Evolutionary conservation across 1,284 basidiomycete species (phyloP), one percentile per base, ranked within the genome.

Genomic region (Sanghuangporus weigelae): DNA sequence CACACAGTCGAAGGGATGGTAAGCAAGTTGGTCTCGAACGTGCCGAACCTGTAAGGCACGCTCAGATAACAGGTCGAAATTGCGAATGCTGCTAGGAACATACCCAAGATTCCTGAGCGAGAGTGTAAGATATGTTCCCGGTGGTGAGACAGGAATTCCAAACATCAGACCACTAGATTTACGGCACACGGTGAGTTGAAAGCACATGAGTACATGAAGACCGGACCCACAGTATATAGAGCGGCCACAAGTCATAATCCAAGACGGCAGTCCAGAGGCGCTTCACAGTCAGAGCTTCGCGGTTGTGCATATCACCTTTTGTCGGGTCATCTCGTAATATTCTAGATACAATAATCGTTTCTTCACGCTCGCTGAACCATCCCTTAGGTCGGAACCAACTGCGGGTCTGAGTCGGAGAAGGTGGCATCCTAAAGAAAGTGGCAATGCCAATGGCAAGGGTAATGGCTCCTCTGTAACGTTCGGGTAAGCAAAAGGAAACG

Each of bases 261-360:
- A 77, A 79, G 2, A 90, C 62, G 2, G 84, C 81, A 19, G 71
- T 73, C 78, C 80, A 86, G 7, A 90, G 76, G 62, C 81, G 80
- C 68, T 76, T 79, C 11, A 80, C 38, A 0, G 80, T 77, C n/a
- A 92, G 71, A 0, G 85, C 85, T 72, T 92, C 81, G 26, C 90
- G 84, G 67, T 93, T 93, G 75, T 92, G 88, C 90, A 92, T 92
- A 66, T 85, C 82, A 4, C 83, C 80, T 78, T 78, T 88, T 12
- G 81, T 77, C 2, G 85, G 89, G 67, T 91, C 89, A 70, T 90
- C 89, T 2, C 89, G 79, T 4, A 91, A 76, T n/a, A 90, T 78
- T 19, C 85, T 78, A 62, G 77, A 79, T 10, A 85, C 81, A 1
- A 82, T 76, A 61, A 87, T 86, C 1, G 76, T 77, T 67, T 83